Evolutionary conservation across 2,329 filamentous ascomycete species (phyloP), one percentile per base, ranked within the genome.

Genomic region (Dryadomyces sulphureus): DNA sequence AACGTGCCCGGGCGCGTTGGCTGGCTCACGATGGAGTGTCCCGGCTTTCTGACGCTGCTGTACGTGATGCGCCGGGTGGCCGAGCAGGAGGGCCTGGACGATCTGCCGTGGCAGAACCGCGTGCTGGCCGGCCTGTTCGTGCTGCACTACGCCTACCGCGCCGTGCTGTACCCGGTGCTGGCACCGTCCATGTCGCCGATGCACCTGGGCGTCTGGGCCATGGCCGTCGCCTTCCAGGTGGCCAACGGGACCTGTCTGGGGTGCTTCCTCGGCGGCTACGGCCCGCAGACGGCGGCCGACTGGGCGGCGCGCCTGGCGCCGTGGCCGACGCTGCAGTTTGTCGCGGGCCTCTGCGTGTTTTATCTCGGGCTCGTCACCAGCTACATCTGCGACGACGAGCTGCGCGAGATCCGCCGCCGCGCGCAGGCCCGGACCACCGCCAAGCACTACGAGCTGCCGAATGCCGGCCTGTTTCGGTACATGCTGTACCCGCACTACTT

Each of bases 181-280:
- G 86, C 90, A 52, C 90, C 90, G 0, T 88, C 81, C 67, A 95
- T 98, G 83, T 87, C 88, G 5, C 90, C 90, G 8, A 84, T 94
- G 53, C 84, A 94, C 62, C 59, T 75, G 2, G 46, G 77, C 24
- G 73, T 95, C 52, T 81, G 81, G 67, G 8, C 66, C 42, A 62
- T 68, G 20, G 92, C 81, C 5, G 52, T 81, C 35, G 35, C 58
- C 20, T 96, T 94, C 67, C 92, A 98, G 61, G 57, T 93, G 52
- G 60, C 74, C 60, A 98, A 96, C 61, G 87, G 79, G 0, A 75
- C 79, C 25, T 82, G 75, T 52, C 68, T 98, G 40, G 87, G 81
- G 36, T 75, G 79, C 41, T 96, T 85, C 78, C 72, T 95, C 82
- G 81, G 75, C 0, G 89, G 84, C 16, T 90, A 94, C 60, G 84